phyloP scores from a whole-genome alignment of 2,329 filamentous ascomycete species.

The Penicillium sp. region DNA sequence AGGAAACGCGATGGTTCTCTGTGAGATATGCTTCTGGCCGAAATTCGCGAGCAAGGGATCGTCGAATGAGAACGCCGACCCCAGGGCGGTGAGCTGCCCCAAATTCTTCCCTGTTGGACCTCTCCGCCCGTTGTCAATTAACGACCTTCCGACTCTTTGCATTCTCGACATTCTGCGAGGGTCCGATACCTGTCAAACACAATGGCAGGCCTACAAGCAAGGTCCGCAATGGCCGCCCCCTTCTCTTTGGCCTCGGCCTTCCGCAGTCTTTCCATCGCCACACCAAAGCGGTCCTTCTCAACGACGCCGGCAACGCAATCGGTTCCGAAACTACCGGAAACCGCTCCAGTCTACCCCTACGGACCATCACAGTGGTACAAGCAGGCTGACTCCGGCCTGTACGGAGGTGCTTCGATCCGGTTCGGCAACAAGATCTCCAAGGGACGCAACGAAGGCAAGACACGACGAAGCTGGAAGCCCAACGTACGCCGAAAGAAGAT shows the following conservation, averaged over 20 bases:
- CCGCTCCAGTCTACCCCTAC: slow-evolving; percentile 48
- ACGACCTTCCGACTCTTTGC: neutral
- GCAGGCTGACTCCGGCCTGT: slow-evolving; percentile 48
- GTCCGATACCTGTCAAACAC: slow-evolving; percentile 13
- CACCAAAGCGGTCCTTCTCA: slow-evolving; percentile 38
- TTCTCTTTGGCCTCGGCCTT: slow-evolving; percentile 38
- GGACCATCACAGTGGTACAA: slow-evolving; percentile 43
- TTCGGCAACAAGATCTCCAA: slow-evolving; percentile 52
- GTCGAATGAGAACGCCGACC: slow-evolving; percentile 27
- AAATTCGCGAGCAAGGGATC: slow-evolving; percentile 34
- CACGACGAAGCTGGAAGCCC: slow-evolving; percentile 48
- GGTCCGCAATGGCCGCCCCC: slow-evolving; percentile 29
- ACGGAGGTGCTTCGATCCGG: slow-evolving; percentile 44
- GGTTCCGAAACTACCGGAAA: slow-evolving; percentile 31
- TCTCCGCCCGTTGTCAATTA: slow-evolving; percentile 6
- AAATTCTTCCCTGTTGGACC: slow-evolving; percentile 28
- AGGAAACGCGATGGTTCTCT: slow-evolving; percentile 12
- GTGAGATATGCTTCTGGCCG: slow-evolving; percentile 25
- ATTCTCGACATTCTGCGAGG: neutral
- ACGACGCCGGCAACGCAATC: slow-evolving; percentile 33
- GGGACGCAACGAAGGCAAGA: slow-evolving; percentile 48
- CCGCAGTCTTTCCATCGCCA: slow-evolving; percentile 36
- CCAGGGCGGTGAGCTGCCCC: slow-evolving; percentile 37
- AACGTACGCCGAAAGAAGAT: slow-evolving; percentile 49
- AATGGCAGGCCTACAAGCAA: slow-evolving; percentile 32